Evolutionary conservation across 805 yeast genomes (phyloP), one percentile per base, ranked within the genome.

Genomic region (Scheffersomyces stipitis): DNA sequence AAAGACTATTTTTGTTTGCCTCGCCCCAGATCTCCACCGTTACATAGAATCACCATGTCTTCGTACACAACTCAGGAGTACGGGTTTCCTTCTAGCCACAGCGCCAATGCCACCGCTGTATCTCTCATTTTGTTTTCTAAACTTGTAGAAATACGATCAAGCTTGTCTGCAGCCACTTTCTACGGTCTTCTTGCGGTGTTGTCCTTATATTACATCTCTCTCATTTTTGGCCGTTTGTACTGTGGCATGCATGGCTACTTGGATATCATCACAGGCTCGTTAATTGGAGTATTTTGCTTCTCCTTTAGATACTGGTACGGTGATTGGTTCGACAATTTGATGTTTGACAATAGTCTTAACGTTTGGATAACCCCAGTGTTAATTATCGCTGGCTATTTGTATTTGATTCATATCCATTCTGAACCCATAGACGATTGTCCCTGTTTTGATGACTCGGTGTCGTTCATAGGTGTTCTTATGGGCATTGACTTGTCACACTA

Each of bases 201-300:
- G 17, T 38, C 49, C 13, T 32, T 76, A 15, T 89, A 89, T 56
- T 80, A 79, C 51, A 41, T 71, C 26, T 78, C 89, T 5, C 66
- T 93, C 41, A 75, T 86, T 1, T 56, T 79, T 42, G 99, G 99
- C 13, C 71, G 99, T 38, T 53, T 91, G 7, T 91, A 93, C 64
- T 89, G 96, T 58, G 99, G 99, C 3, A 91, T 91, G 99, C 99
- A 93, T 63, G 98, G 99, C 2, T 75, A 86, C 41, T 61, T 85
- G 15, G 99, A 93, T 56, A 70, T 93, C 3, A 34, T 64, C 0
- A 55, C 76, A 14, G 99, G 99, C 4, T 62, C 77, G 0, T 1
- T 75, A 0, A 63, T 88, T 13, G 99, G 99, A 0, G 33, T 64
- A 0, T 26, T 62, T 0, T 67, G 83, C 24, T 77, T 76, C 43